These are phyloP conservation scores for Aureobasidium namibiae DNA, from an alignment of 2,329 filamentous ascomycete species.

Conservation along the genomic window DNA sequence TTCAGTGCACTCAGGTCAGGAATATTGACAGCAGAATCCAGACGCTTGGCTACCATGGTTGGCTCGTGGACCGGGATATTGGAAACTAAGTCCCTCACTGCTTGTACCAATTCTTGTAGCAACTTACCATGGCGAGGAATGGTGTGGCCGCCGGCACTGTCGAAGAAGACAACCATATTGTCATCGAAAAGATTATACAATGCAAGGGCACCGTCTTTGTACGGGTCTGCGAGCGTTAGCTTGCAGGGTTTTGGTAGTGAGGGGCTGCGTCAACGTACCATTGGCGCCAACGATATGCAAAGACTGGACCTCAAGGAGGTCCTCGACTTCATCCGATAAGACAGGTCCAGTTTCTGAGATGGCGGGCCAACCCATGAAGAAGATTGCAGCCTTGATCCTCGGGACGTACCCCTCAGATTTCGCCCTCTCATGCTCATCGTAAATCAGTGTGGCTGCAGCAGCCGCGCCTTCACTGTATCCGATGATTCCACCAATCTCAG, in stretches of 20 bases:
- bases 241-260: too few relatives aligned
- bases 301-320: not conserved
- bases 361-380: slow-evolving; percentile 5
- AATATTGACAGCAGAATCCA: not conserved
- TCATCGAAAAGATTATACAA: slow-evolving; percentile 7
- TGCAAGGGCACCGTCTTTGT: slow-evolving; percentile 3
- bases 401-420: not conserved
- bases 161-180: not conserved
- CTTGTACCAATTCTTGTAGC: not conserved
- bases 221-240: not conserved
- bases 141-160: not conserved
- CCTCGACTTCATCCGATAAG: not conserved
- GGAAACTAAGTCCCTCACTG: not conserved
- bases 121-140: slow-evolving; percentile 1
- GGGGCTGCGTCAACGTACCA: not conserved
- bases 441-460: not conserved
- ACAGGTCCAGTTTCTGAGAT: not conserved
- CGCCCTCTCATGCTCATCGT: not conserved
- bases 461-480: not conserved
- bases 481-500: not conserved
- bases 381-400: not conserved
- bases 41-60: not conserved
- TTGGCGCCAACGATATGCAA: not conserved
- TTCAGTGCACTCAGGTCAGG: not conserved
- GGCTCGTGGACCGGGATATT: not conserved